A percentile compares a stretch with the other conserved stretches of the same genome.
Evolutionary conservation across 257 asterid species (phyloP).

Genomic region (Coffea eugenioides): DNA sequence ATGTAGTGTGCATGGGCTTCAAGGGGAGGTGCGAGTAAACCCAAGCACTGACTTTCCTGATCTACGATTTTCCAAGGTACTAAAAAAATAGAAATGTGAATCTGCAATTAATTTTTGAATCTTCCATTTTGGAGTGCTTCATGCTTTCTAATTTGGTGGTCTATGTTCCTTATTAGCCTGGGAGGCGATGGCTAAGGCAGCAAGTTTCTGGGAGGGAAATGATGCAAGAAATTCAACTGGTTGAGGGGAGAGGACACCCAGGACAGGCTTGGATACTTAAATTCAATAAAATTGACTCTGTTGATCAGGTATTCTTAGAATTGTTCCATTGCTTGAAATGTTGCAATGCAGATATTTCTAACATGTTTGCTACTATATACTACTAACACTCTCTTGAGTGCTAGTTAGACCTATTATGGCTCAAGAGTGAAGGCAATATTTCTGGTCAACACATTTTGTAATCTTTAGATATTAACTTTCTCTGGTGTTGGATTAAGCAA

Average conservation of each 20-base stretch:
- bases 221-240: constrained; percentile 73
- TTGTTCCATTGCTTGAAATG: background rate
- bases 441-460: background rate
- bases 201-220: constrained; percentile 65
- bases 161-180: constrained; percentile 57
- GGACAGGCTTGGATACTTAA: constrained; percentile 85
- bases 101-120: background rate
- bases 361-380: background rate
- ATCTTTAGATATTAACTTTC: background rate
- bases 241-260: constrained; percentile 84
- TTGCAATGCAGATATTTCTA: background rate
- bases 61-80: constrained; percentile 89
- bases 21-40: constrained; percentile 86
- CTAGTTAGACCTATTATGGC: too few relatives aligned
- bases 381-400: background rate
- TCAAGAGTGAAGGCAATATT: too few relatives aligned
- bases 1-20: constrained; percentile 81
- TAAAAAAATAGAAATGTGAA: background rate
- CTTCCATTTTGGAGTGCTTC: constrained; percentile 8
- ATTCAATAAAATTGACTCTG: constrained; percentile 56
- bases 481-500: background rate
- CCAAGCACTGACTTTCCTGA: constrained; percentile 81
- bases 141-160: constrained; percentile 21
- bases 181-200: constrained; percentile 90
- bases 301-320: constrained; percentile 58